Percentiles rank a stretch among this genome's conserved stretches.
Conservation (phyloP, 2,329 filamentous ascomycete species). For the Arthrobotrys sinensis region DNA sequence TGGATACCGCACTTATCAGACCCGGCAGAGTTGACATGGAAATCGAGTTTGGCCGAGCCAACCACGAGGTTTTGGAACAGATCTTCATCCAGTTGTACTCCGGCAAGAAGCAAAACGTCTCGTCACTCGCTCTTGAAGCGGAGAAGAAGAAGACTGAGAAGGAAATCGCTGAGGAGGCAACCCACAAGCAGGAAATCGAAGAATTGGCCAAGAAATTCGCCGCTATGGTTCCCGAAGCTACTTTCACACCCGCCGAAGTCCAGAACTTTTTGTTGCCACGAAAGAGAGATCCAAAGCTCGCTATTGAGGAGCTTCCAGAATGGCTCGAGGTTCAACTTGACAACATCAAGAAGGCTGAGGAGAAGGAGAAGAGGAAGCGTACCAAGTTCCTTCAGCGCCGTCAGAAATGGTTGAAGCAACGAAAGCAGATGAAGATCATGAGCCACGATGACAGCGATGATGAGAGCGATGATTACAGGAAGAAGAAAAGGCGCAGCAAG, state of each 20-base stretch:
- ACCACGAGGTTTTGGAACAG: constrained; percentile 66
- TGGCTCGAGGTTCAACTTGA: constrained; percentile 67
- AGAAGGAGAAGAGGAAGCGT: constrained; percentile 64
- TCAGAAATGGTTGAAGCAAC: constrained; percentile 64
- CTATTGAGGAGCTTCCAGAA: constrained; percentile 65
- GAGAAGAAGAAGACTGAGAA: constrained; percentile 61
- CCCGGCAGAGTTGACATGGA: constrained; percentile 79
- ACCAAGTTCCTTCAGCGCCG: constrained; percentile 61
- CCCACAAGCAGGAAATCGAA: constrained; percentile 65
- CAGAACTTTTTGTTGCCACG: constrained; percentile 71
- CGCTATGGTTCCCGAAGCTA: constrained; percentile 70
- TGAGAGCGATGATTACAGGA: constrained; percentile 58
- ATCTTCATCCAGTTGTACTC: constrained; percentile 67
- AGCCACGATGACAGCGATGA: constrained; percentile 45
- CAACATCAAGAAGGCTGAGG: constrained; percentile 60
- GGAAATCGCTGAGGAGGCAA: constrained; percentile 50
- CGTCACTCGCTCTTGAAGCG: constrained; percentile 45
- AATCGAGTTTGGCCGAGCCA: constrained; percentile 73
- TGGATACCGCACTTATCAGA: constrained; percentile 77
- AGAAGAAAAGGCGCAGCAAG: constrained; percentile 49
- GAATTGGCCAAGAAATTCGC: constrained; percentile 73
- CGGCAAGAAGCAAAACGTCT: constrained; percentile 60
- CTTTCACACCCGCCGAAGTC: constrained; percentile 71
- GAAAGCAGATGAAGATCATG: constrained; percentile 60
- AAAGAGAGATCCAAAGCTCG: constrained; percentile 68